Conservation (phyloP, 768 basidiomycete genomes). For the Tricholoma hemisulphureum region DNA sequence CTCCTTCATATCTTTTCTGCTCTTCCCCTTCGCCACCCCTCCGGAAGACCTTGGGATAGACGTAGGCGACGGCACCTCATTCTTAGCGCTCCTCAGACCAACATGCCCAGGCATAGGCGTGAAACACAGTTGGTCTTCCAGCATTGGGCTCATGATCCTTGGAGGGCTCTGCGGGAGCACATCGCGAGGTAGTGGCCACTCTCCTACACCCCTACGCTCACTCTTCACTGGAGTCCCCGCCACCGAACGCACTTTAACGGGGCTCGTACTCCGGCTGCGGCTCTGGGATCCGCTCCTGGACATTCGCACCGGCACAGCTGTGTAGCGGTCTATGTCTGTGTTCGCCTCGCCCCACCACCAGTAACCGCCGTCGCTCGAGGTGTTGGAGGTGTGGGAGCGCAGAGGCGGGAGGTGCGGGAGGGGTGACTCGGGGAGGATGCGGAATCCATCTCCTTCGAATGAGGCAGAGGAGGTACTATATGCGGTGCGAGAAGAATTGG, state of each 20-base stretch:
- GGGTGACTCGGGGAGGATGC: constrained; percentile 40
- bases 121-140: constrained; percentile 59
- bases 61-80: neutral
- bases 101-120: constrained; percentile 28
- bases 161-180: constrained; percentile 56
- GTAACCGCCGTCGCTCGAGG: constrained; percentile 1
- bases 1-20: neutral
- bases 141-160: constrained; percentile 52
- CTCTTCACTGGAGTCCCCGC: too few species aligned
- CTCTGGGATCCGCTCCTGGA: constrained; percentile 18
- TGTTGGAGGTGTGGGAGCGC: constrained; percentile 4
- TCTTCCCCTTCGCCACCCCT: neutral
- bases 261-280: constrained; percentile 28
- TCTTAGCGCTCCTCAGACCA: too few species aligned
- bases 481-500: constrained; percentile 14
- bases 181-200: constrained; percentile 4
- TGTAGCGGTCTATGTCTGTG: constrained; percentile 37
- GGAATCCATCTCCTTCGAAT: constrained; percentile 32
- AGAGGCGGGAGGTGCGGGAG: constrained; percentile 2
- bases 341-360: constrained; percentile 15
- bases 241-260: constrained; percentile 7
- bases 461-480: neutral
- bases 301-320: constrained; percentile 34
- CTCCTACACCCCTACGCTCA: neutral
- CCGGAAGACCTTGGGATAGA: neutral